Evolutionary conservation across 345 rosid species (phyloP).

Genomic region (Syzygium oleosum): DNA sequence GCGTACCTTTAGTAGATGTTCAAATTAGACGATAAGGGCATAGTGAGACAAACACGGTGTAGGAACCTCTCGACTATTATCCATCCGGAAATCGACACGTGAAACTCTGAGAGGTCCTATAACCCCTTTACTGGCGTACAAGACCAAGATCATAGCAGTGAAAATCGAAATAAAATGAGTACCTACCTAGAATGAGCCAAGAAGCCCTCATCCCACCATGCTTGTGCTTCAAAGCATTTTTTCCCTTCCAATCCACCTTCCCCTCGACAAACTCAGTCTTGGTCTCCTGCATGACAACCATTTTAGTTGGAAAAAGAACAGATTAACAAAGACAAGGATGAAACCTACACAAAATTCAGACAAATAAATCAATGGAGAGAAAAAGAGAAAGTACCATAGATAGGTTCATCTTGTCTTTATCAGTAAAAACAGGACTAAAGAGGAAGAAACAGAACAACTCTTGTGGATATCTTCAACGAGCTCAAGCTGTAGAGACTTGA

Average conservation of each 20-base stretch:
- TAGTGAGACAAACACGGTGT: background rate
- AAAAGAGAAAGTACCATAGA: background rate
- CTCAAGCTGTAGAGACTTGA: background rate
- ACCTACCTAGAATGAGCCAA: background rate
- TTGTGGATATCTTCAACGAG: background rate
- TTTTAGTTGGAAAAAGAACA: background rate
- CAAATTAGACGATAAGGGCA: background rate
- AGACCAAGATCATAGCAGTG: background rate
- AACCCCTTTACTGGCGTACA: background rate
- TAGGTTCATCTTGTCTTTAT: background rate
- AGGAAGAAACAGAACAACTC: background rate
- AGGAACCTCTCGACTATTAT: background rate
- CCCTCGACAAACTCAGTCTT: conserved; percentile 26
- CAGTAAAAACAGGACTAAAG: background rate
- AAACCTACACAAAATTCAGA: background rate
- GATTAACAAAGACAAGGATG: background rate
- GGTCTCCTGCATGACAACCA: background rate
- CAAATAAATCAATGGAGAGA: background rate
- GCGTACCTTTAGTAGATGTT: background rate
- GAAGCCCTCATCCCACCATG: conserved; percentile 40
- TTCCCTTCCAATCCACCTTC: conserved; percentile 53
- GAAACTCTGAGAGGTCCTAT: background rate
- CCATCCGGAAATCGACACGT: background rate
- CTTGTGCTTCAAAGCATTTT: conserved; percentile 28
- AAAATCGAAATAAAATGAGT: background rate